phyloP scores from a whole-genome alignment of 1,284 basidiomycete species.

The Ustilago shanxiensis region DNA sequence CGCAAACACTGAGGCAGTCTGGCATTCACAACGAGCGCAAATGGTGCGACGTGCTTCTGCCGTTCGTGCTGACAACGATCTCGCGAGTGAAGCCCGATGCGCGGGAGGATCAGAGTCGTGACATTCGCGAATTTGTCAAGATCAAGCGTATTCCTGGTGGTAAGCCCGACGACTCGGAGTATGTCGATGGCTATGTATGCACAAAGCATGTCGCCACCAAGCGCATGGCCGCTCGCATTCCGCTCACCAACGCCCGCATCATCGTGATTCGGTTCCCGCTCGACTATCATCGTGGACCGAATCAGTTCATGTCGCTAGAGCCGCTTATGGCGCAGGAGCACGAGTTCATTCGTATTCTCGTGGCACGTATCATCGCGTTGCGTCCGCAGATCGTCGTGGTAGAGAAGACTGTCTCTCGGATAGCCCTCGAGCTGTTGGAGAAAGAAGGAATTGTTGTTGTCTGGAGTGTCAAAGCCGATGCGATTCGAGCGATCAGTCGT shows the following conservation, averaged over 20 bases:
- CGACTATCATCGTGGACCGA: conserved; percentile 89
- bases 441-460: conserved; percentile 91
- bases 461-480: conserved; percentile 86
- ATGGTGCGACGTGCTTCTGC: conserved; percentile 63
- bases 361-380: conserved; percentile 87
- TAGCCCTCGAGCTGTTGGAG: conserved; percentile 90
- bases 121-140: conserved; percentile 94
- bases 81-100: conserved; percentile 69
- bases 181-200: conserved; percentile 95
- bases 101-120: conserved; percentile 82
- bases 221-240: conserved; percentile 73
- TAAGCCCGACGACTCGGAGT: conserved; percentile 89
- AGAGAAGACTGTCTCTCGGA: conserved; percentile 89
- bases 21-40: conserved; percentile 49
- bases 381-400: conserved; percentile 93
- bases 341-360: conserved; percentile 90
- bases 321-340: conserved; percentile 93
- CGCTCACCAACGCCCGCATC: conserved; percentile 83
- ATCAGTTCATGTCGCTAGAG: conserved; percentile 92
- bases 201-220: conserved; percentile 98
- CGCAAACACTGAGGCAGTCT: conserved; percentile 57
- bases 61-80: conserved; percentile 61
- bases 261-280: conserved; percentile 96
- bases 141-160: conserved; percentile 99
- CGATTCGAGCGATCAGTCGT: conserved; percentile 86